Base-by-base conservation (phyloP, 2,329 filamentous ascomycete genomes). In the Calcarisporium arbuscula region DNA sequence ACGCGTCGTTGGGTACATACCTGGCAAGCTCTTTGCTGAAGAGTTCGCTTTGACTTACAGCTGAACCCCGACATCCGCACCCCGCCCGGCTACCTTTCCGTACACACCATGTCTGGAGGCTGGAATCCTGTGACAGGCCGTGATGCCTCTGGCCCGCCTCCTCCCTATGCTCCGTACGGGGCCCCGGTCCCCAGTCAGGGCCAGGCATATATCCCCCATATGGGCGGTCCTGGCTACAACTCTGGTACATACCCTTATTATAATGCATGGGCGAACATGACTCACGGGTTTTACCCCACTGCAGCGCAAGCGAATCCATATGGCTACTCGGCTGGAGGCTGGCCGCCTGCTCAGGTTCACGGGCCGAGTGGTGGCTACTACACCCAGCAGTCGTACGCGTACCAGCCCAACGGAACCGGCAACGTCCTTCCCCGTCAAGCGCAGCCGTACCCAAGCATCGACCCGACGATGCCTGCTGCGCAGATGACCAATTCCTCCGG, bases 401-500 rank as follows among this genome's bases (percentile, higher is more conserved):
- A 53, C 33, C 60, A 65, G 41, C 62, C 61, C 19, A 61, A 63
- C 38, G 62, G 61, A 10, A 49, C 52, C 3, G 52, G 52, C 22
- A 58, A 56, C 36, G 41, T 54, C 5, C 47, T 58, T 4, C 47
- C 52, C 2, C 67, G 69, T 4, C 45, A 56, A n/a, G 60, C 66
- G 0, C 59, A 65, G 34, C 50, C 62, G 0, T 58, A 59, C 15
- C 69, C 72, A 0, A 47, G 47, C 7, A 60, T 68, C 38, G 62
- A 70, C 43, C 40, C 57, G 0, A 53, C 60, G 3, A 66, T 72
- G 40, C 70, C 73, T 0, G 71, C 72, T 0, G 62, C 68, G 19
- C 69, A 74, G 42, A 59, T 80, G 57, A 65, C 63, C 30, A 77
- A 80, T 55, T 65, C 68, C 0, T 72, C 71, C 0, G 72, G 76